phyloP scores from a whole-genome alignment of 371 early-diverging fungal species.

The Apophysomyces trapeziformis region DNA sequence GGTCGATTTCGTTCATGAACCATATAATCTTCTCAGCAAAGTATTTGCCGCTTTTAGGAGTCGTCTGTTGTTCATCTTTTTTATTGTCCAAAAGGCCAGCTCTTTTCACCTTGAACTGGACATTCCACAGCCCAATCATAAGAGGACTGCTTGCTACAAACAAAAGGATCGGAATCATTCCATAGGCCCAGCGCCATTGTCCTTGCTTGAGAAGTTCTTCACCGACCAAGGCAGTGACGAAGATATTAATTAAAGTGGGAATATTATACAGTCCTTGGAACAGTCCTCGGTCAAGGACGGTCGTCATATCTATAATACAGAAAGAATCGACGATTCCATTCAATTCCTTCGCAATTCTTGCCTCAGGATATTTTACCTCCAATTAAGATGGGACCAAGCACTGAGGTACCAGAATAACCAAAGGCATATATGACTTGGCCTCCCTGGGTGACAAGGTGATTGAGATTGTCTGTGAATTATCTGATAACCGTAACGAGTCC shows the following conservation, averaged over 20 bases:
- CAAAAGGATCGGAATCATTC: constrained; percentile 27
- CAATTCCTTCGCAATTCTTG: no score
- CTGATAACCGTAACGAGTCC: background rate
- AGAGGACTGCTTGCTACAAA: constrained; percentile 13
- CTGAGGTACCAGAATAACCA: constrained; percentile 37
- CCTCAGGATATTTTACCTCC: constrained; percentile 29
- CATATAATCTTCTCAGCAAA: constrained; percentile 14
- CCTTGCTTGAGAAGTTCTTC: constrained; percentile 21
- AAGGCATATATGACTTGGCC: constrained; percentile 43
- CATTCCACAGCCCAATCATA: constrained; percentile 17
- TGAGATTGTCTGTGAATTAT: background rate
- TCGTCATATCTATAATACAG: constrained; percentile 34
- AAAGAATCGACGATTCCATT: background rate
- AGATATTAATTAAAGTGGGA: constrained; percentile 36
- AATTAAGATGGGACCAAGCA: constrained; percentile 42
- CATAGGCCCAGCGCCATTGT: constrained; percentile 36
- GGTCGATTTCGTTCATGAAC: constrained; percentile 46
- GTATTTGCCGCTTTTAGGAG: background rate
- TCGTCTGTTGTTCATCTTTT: background rate
- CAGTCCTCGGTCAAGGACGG: constrained; percentile 37
- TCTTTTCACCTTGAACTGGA: constrained; percentile 1
- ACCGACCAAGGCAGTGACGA: constrained; percentile 36
- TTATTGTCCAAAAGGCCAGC: constrained; percentile 11
- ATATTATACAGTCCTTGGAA: constrained; percentile 42
- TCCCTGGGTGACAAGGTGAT: constrained; percentile 21